phyloP scores from a whole-genome alignment of 164 flowering plant species.

The Tinospora cordifolia region DNA sequence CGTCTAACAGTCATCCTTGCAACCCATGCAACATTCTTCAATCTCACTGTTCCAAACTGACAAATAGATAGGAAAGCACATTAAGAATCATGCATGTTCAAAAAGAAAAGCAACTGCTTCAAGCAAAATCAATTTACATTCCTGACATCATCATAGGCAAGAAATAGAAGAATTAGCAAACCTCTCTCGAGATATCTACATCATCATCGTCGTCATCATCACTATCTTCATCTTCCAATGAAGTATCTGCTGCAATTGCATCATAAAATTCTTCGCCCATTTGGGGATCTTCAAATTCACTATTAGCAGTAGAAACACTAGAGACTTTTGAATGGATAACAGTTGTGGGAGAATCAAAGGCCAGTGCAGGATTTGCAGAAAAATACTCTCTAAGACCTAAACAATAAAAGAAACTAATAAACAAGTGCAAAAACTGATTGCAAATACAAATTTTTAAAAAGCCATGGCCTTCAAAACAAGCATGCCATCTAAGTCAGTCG shows the following conservation, averaged over 20 bases:
- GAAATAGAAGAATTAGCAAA: slow-evolving; percentile 4
- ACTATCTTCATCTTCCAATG: slow-evolving; percentile 69
- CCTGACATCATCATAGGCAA: neutral
- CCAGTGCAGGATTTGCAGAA: slow-evolving; percentile 65
- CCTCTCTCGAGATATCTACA: slow-evolving; percentile 31
- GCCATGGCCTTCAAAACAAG: neutral
- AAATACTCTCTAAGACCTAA: slow-evolving; percentile 80
- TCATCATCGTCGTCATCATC: slow-evolving; percentile 50
- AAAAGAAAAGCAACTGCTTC: neutral
- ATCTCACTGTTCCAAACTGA: slow-evolving; percentile 56
- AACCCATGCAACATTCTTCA: slow-evolving; percentile 91
- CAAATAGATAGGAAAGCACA: neutral
- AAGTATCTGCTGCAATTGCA: slow-evolving; percentile 61
- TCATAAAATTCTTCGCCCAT: slow-evolving; percentile 73
- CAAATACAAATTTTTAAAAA: neutral
- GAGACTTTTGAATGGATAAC: slow-evolving; percentile 40
- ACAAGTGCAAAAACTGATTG: neutral
- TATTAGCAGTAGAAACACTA: slow-evolving; percentile 29
- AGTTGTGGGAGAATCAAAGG: slow-evolving; percentile 34
- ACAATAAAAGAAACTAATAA: slow-evolving; percentile 8
- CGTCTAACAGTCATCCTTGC: slow-evolving; percentile 46
- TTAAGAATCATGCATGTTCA: neutral
- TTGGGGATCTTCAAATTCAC: slow-evolving; percentile 48
- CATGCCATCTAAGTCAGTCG: too few species aligned
- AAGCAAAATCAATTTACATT: neutral